Evolutionary conservation across 495 filamentous ascomycete genomes (phyloP), one percentile per base, ranked within the genome.

Genomic region (Gamarada debralockiae): DNA sequence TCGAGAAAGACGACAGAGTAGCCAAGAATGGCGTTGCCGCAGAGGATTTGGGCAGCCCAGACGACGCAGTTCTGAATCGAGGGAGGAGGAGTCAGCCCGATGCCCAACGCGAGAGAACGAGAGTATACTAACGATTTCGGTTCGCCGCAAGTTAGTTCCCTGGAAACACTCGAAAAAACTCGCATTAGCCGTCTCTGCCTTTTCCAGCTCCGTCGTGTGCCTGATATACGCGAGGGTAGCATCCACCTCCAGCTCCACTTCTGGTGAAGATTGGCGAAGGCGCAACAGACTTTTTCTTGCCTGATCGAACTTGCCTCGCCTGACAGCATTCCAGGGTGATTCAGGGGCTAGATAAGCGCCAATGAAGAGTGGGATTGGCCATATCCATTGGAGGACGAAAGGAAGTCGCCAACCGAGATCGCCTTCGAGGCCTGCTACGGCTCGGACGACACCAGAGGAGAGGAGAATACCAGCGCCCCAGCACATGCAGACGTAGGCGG

Each of bases 1-100:
- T 76, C 70, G 64, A 84, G 84, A 67, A 86, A 84, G 37, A 81
- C 81, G 1, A 80, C 83, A 0, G 76, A 76, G 47, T 79, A 83
- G 33, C 76, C 75, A 25, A 76, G 74, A 15, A 81, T 60, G 34
- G 71, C 75, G 31, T 73, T 70, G 1, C 77, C 76, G 23, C 71
- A 70, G 13, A 74, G 43, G 15, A 71, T 73, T 49, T 84, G 79
- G 17, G 67, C 70, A 39, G 65, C 64, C 43, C 72, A 81, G 1
- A 77, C 73, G 13, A 70, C 70, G 33, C 70, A 67, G 0, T 71
- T 51, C 34, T 25, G 43, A 6, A 24, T 2, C 0, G 6, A n/a
- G n/a, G 25, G 3, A 29, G 48, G 17, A 34, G 18, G 25, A 42
- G 41, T 34, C 31, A 34, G 31, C 31, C n/a, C 31, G n/a, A 34